Base-by-base conservation (phyloP, 768 basidiomycete genomes). In the Lepiota venenata region DNA sequence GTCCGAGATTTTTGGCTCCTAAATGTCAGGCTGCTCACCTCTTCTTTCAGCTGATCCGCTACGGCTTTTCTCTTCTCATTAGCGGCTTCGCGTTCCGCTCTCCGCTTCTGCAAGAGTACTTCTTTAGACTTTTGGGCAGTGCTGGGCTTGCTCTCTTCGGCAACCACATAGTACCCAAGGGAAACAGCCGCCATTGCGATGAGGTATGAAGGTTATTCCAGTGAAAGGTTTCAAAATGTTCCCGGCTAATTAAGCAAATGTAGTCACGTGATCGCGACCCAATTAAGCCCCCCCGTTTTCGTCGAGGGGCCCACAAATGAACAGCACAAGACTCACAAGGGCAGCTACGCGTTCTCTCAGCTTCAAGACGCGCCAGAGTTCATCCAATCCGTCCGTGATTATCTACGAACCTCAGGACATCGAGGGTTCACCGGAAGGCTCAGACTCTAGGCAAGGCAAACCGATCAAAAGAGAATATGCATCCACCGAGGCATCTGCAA, bases 31-130 rank as follows among this genome's bases (percentile, higher is more conserved):
- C 5, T 48, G 14, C 40, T 9, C 11, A 63, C 61, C 59, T 64
- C 54, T 15, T 55, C 27, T 37, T 57, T 62, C 48, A 62, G 18
- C 18, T 42, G 51, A 4, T 62, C 60, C 0, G 60, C 58, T 11
- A n/a, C 21, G 1, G 14, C 43, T 21, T 45, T 47, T 25, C 52
- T 44, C 44, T 27, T 53, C 11, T 37, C 20, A 39, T 45, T 37
- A 14, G 52, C 18, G 7, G 35, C 44, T 29, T 27, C 36, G n/a
- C 44, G 32, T 32, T 32, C 32, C 10, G 32, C 8, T 11, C 32
- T 3, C 32, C 32, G 32, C 32, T 32, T 32, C 32, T 8, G 32
- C 10, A 32, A 11, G 9, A 32, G 32, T 32, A 8, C 10, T 4
- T 32, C 32, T 11, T 32, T 32, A 8, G 32, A 32, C 32, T 9